A percentile compares a stretch with the other conserved stretches of the same genome.
phyloP scores from a whole-genome alignment of 805 yeast genomes.

The Saccharomycopsis sp. region DNA sequence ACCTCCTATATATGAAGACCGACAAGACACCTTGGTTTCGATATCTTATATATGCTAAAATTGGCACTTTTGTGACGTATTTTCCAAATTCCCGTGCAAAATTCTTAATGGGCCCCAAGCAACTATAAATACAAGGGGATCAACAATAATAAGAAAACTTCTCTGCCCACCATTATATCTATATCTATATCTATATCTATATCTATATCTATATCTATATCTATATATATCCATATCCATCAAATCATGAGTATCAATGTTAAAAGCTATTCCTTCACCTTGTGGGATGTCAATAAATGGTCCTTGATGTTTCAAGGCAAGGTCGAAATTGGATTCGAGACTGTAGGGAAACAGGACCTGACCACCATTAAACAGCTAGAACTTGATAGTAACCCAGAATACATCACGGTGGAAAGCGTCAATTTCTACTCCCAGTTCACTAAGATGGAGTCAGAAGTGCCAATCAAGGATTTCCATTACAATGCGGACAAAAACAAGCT shows the following conservation, averaged over 20 bases:
- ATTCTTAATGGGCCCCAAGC: too few relatives aligned
- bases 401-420: background rate
- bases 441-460: constrained; percentile 6
- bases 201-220: too few relatives aligned
- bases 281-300: background rate
- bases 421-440: constrained; percentile 4
- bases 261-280: background rate
- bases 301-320: background rate
- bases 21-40: too few relatives aligned
- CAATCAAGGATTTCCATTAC: background rate
- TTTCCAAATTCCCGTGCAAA: too few relatives aligned
- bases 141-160: too few relatives aligned
- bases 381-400: background rate
- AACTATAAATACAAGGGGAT: too few relatives aligned
- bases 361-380: background rate
- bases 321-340: background rate
- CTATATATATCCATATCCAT: too few relatives aligned
- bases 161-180: too few relatives aligned
- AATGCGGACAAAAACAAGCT: background rate
- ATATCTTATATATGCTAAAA: too few relatives aligned
- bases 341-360: background rate
- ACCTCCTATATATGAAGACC: too few relatives aligned
- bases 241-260: background rate
- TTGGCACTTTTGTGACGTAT: too few relatives aligned
- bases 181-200: too few relatives aligned